Evolutionary conservation across 139 green algal genomes (phyloP).

Genomic region (Chlorokybus atmophyticus): DNA sequence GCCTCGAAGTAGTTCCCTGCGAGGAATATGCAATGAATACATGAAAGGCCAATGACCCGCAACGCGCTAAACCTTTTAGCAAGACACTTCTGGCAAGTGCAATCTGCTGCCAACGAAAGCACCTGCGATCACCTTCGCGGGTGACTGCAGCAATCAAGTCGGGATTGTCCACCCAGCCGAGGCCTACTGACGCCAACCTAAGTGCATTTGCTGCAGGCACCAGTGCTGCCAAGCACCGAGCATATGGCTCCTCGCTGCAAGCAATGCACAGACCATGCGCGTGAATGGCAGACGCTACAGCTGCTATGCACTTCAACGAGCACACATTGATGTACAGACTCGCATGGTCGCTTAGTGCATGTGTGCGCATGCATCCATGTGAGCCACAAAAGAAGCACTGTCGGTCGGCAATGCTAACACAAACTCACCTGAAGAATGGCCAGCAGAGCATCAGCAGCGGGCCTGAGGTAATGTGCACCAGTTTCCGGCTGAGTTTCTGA

Average conservation of each 20-base stretch:
- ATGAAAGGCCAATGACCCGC: neutral
- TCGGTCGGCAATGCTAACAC: neutral
- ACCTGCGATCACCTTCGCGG: constrained; percentile 39
- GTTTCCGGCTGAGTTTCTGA: constrained; percentile 73
- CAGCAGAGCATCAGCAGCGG: constrained; percentile 73
- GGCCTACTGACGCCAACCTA: constrained; percentile 46
- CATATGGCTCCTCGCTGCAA: constrained; percentile 35
- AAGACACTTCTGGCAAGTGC: neutral
- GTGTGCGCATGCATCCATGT: too few relatives aligned
- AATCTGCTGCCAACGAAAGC: constrained; percentile 27
- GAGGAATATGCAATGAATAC: neutral
- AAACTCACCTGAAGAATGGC: constrained; percentile 67
- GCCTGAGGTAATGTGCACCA: constrained; percentile 79
- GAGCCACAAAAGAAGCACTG: constrained; percentile 7
- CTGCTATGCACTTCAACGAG: neutral
- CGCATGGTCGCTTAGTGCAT: too few relatives aligned
- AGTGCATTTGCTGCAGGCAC: constrained; percentile 54
- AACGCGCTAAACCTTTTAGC: neutral
- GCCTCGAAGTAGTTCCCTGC: constrained; percentile 33
- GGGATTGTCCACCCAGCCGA: constrained; percentile 41
- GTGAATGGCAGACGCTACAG: neutral
- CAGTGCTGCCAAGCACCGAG: constrained; percentile 40
- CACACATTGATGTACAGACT: constrained; percentile 8
- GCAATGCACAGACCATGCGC: constrained; percentile 1
- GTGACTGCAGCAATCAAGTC: constrained; percentile 59